Evolutionary conservation across 2,329 filamentous ascomycete genomes (phyloP).

Genomic region (Herpotrichia juniperi): DNA sequence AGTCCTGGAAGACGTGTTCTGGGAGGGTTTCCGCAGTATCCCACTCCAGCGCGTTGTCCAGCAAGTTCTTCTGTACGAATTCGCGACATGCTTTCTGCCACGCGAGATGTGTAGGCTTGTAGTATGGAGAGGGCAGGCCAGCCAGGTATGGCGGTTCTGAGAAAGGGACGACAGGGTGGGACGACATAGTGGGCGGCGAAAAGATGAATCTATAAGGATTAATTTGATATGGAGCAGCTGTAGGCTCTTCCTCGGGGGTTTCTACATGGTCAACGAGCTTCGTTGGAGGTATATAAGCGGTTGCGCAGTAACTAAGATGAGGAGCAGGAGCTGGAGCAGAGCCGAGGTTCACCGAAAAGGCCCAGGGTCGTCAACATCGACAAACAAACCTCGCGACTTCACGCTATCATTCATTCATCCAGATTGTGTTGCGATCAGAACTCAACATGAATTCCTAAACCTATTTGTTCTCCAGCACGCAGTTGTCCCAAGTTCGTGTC

Average conservation of each 20-base stretch:
- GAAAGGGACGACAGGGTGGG: conserved; percentile 62
- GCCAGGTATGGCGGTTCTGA: conserved; percentile 74
- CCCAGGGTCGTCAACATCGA: neutral
- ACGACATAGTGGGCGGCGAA: conserved; percentile 29
- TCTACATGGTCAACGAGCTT: conserved; percentile 8
- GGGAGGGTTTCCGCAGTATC: conserved; percentile 70
- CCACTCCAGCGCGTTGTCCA: conserved; percentile 70
- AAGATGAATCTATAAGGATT: neutral
- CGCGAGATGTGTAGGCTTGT: conserved; percentile 66
- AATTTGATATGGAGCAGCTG: neutral
- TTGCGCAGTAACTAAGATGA: neutral
- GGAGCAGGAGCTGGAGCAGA: neutral
- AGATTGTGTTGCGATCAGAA: too few relatives aligned
- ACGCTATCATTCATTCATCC: too few relatives aligned
- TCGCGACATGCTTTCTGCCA: conserved; percentile 73
- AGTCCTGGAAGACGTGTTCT: conserved; percentile 67
- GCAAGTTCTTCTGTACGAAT: conserved; percentile 69
- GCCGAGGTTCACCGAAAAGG: conserved; percentile 8
- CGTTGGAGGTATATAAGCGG: conserved; percentile 10
- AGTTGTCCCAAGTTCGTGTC: too few relatives aligned
- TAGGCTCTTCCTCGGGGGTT: conserved; percentile 1
- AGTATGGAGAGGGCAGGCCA: conserved; percentile 74
- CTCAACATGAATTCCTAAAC: too few relatives aligned
- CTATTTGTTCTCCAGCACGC: too few relatives aligned
- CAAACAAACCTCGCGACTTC: too few relatives aligned